A percentile compares a stretch with the other conserved stretches of the same genome.
phyloP scores from a whole-genome alignment of 805 yeast genomes.

The Jamesozyma hellenica region DNA sequence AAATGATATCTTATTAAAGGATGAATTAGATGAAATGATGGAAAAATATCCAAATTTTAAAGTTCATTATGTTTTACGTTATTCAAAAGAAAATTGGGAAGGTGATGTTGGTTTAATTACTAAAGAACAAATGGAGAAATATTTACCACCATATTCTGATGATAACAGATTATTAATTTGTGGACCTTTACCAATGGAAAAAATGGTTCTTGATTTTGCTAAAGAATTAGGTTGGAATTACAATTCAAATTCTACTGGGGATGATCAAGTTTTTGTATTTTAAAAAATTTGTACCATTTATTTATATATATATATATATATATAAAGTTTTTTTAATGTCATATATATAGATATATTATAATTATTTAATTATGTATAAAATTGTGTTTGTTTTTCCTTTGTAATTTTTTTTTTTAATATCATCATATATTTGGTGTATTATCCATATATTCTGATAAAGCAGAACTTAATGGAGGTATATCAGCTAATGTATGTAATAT shows the following conservation, averaged over 20 bases:
- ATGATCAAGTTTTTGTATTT: slow-evolving; percentile 7
- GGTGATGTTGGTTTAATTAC: slow-evolving; percentile 54
- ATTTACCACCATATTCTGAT: slow-evolving; percentile 40
- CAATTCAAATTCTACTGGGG: slow-evolving; percentile 8
- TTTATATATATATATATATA: no score
- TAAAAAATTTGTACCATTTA: no score
- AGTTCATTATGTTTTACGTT: slow-evolving; percentile 48
- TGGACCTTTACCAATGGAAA: slow-evolving; percentile 67
- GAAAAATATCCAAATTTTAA: slow-evolving; percentile 51
- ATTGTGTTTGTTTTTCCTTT: no score
- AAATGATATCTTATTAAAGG: slow-evolving; percentile 63
- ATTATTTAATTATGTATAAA: no score
- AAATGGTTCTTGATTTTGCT: slow-evolving; percentile 39
- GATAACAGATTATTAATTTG: slow-evolving; percentile 56
- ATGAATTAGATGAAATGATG: slow-evolving; percentile 62
- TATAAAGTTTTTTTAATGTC: no score
- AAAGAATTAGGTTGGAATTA: slow-evolving; percentile 51
- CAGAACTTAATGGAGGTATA: slow-evolving; percentile 25
- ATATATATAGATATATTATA: no score
- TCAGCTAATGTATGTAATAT: slow-evolving; percentile 25
- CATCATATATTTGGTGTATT: slow-evolving; percentile 17
- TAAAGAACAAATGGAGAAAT: slow-evolving; percentile 43
- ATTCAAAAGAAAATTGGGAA: slow-evolving; percentile 43
- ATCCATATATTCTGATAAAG: slow-evolving; percentile 27
- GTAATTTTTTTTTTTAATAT: no score